Evolutionary conservation across 73 alveolate species (phyloP), one percentile per base, ranked within the genome.

Genomic region (Diophrys sp.): DNA sequence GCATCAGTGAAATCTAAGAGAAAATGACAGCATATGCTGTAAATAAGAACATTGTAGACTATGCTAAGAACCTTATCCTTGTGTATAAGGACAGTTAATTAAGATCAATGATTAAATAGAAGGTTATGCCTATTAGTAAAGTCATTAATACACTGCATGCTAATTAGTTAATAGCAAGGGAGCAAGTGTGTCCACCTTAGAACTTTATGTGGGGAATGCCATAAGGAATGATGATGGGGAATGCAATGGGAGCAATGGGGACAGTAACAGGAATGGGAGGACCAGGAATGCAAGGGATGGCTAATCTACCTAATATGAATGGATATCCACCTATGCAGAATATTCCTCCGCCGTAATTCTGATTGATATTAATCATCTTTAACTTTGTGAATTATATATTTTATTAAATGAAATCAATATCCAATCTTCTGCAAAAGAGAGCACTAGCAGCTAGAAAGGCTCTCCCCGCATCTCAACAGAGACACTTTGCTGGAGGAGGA

Each of bases 401-500:
- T 44, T 11, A 44, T 44, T 68, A 68, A 23, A 68, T 68, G 75
- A 68, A 68, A 68, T 18, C 75, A 68, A 68, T 68, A 25, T 68
- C 75, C 23, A 68, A 25, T 68, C 31, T 68, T 2, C 26, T 31
- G 34, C 25, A 68, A 31, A 68, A 29, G 54, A 18, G 75, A 25
- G 75, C 56, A 2, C 18, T 28, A 14, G 56, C 55, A 2, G 54
- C 32, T 23, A 44, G 62, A 44, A 18, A 18, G 18, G 62, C 62
- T 44, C 5, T 44, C 5, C n/a, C 62, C 62, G 18, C n/a, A 11
- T 44, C 70, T 72, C 70, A 44, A 2, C 1, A 31, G 67, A 79
- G 88, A 79, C 28, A 32, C 88, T 82, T 82, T 31, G 84, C 90
- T 1, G 90, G 90, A 28, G 89, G 89, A n/a, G 90, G 90, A 26